These are phyloP conservation scores for Stephania cephalantha DNA, from an alignment of 164 flowering plant species.

Conservation along the genomic window DNA sequence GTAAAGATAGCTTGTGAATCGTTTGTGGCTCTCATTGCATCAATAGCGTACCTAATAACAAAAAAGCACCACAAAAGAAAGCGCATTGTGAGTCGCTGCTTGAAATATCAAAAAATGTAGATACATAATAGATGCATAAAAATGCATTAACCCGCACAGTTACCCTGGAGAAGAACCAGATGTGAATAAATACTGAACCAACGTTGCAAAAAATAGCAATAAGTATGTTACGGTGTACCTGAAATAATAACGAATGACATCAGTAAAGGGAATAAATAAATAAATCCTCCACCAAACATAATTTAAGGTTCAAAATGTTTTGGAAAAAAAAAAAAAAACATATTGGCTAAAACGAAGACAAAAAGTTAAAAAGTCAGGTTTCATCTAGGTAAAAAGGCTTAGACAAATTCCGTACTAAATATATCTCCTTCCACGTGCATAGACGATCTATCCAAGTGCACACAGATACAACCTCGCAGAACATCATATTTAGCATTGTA, in stretches of 20 bases:
- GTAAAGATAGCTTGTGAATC: conserved; percentile 36
- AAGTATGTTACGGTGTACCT: conserved; percentile 71
- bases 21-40: conserved; percentile 61
- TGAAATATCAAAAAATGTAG: neutral
- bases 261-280: neutral
- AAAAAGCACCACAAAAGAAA: neutral
- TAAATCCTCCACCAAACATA: neutral
- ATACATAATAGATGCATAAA: neutral
- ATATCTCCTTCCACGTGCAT: neutral
- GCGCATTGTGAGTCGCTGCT: neutral
- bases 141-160: conserved; percentile 8
- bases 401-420: neutral
- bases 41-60: conserved; percentile 62
- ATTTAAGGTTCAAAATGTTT: no score
- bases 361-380: neutral
- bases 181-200: conserved; percentile 75
- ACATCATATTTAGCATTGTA: no score
- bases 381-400: neutral
- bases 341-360: no score
- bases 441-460: no score
- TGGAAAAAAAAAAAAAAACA: no score
- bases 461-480: no score
- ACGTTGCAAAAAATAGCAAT: conserved; percentile 53
- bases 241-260: conserved; percentile 12
- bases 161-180: conserved; percentile 95